Evolutionary conservation across 768 basidiomycete species (phyloP), one percentile per base, ranked within the genome.

Genomic region (Lepiota venenata): DNA sequence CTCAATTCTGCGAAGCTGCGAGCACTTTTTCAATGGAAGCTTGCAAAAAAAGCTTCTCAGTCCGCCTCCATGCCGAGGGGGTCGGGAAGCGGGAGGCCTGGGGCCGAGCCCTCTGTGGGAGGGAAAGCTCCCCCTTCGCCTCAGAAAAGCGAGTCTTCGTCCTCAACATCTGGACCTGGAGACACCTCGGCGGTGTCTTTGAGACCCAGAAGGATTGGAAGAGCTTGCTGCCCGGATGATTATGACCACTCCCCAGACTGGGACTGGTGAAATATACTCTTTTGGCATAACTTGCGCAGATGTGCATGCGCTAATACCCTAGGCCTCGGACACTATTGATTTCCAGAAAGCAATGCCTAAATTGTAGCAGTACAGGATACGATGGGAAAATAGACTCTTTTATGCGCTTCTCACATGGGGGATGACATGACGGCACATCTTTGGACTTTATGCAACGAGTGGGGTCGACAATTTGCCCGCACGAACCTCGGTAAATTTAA

Each of bases 201-300:
- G 18, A 32, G 21, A 9, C 43, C 11, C 8, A 27, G 32, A 11
- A 32, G 32, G 37, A 27, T 21, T n/a, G 27, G 37, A 21, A 20
- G 11, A 16, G n/a, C 44, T 11, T n/a, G 12, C 25, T 36, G 45
- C n/a, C 18, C 25, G 16, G 37, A 22, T 47, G 39, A 47, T 27
- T 49, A 36, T 37, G 50, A 51, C 21, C 27, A 42, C 27, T 44
- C 37, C 44, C 43, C 39, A 16, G 56, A 56, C 42, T 56, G 55
- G 55, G 55, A 57, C 35, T 57, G 50, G 50, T 57, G 56, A 57
- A 42, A 16, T 25, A 21, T 39, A 15, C n/a, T 10, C 29, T 42
- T 47, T 14, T 14, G 14, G 4, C 14, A 11, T 20, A 14, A 27
- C 14, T 4, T 47, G 10, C 35, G 10, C 14, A 12, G 32, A 16